Percentiles rank a stretch among this genome's conserved stretches.
phyloP scores from a whole-genome alignment of 2,329 filamentous ascomycete species.

The Ophiostoma novo-ulmi region DNA sequence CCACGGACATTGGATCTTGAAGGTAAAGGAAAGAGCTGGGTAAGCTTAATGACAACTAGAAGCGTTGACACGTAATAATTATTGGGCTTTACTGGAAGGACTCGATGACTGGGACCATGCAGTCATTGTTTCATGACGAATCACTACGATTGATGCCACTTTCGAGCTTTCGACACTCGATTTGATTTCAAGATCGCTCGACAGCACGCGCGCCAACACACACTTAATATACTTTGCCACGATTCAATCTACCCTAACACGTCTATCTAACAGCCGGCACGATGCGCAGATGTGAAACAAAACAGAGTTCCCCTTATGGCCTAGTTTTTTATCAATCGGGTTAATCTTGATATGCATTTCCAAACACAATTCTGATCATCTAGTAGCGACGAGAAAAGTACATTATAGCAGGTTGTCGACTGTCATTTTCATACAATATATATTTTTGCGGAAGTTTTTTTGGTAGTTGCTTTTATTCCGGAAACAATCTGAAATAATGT shows the following conservation, averaged over 20 bases:
- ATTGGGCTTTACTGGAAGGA: not conserved
- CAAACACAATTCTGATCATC: no score
- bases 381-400: no score
- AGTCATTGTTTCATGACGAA: not conserved
- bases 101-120: not conserved
- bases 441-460: no score
- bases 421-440: no score
- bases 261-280: no score
- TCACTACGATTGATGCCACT: not conserved
- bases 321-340: not conserved
- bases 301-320: not conserved
- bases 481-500: no score
- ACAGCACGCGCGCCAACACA: not conserved
- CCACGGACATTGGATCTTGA: constrained; percentile 8
- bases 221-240: not conserved
- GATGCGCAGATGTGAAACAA: no score
- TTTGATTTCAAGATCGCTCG: not conserved
- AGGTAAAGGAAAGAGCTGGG: not conserved
- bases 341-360: no score
- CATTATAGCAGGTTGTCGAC: no score
- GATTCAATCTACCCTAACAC: not conserved
- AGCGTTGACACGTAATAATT: not conserved
- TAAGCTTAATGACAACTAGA: not conserved
- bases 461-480: no score
- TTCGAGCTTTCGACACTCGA: not conserved